Percentiles rank a stretch among this genome's conserved stretches.
These are phyloP conservation scores for Theobroma grandiflorum DNA, from an alignment of 441 rosid genomes.

Conservation along the genomic window DNA sequence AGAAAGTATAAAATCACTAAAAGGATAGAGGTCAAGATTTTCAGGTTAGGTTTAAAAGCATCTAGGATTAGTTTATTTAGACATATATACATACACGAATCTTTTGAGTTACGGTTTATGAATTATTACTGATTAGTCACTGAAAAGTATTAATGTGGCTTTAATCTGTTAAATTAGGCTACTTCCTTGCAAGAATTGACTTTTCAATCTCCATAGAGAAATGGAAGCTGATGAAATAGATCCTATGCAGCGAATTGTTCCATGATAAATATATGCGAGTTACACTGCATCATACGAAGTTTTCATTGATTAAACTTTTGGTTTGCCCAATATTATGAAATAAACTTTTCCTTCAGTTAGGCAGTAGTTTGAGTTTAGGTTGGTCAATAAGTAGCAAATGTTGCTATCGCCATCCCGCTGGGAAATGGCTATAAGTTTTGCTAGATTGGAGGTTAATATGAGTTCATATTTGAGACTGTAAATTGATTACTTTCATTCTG, in stretches of 20 bases:
- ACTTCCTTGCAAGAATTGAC: background rate
- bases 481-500: background rate
- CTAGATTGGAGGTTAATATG: background rate
- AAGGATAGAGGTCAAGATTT: no score
- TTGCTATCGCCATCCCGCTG: background rate
- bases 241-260: constrained; percentile 8
- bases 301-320: constrained; percentile 17
- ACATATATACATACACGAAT: no score
- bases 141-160: no score
- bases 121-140: no score
- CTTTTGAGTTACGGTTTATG: no score
- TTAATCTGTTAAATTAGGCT: background rate
- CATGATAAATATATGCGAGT: background rate
- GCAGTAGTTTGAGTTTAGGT: background rate
- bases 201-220: background rate
- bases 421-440: background rate
- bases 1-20: no score
- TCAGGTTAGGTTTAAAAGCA: no score
- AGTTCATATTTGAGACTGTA: background rate
- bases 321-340: constrained; percentile 10
- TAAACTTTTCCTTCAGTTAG: background rate
- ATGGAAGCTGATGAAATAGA: background rate
- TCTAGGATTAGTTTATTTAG: no score
- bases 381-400: background rate
- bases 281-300: background rate